Percentiles rank a stretch among this genome's conserved stretches.
Evolutionary conservation across 495 filamentous ascomycete species (phyloP).

Genomic region (Xeromyces bisporus): DNA sequence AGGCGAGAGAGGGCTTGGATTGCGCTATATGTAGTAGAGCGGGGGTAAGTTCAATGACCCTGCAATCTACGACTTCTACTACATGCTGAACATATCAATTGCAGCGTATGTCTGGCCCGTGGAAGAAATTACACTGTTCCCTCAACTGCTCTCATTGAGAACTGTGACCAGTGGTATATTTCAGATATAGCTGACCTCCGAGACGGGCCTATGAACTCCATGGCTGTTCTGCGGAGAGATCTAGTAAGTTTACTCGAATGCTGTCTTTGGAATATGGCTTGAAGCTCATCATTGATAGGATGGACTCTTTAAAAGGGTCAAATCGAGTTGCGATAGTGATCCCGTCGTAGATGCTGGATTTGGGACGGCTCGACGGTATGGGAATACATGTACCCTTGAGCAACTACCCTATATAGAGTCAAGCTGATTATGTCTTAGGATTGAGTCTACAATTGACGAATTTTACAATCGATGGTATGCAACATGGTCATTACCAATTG

Average conservation of each 20-base stretch:
- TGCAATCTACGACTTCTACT: background rate
- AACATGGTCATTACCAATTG: constrained; percentile 42
- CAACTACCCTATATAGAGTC: background rate
- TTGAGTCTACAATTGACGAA: constrained; percentile 41
- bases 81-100: constrained; percentile 3
- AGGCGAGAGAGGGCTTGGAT: constrained; percentile 54
- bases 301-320: constrained; percentile 40
- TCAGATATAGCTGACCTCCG: constrained; percentile 44
- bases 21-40: constrained; percentile 53
- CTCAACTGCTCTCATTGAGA: constrained; percentile 42
- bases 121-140: constrained; percentile 52
- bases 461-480: constrained; percentile 48
- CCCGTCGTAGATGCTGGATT: constrained; percentile 31
- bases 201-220: constrained; percentile 51
- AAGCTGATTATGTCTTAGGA: constrained; percentile 17
- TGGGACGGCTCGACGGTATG: constrained; percentile 40
- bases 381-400: background rate
- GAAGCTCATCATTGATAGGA: constrained; percentile 23
- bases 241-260: constrained; percentile 26
- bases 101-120: constrained; percentile 49
- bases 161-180: constrained; percentile 51
- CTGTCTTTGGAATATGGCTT: background rate
- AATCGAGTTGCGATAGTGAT: constrained; percentile 45
- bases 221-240: constrained; percentile 49
- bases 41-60: constrained; percentile 32